A percentile compares a stretch with the other conserved stretches of the same genome.
These are phyloP conservation scores for Pilasporangium apinafurcum DNA, from an alignment of 352 stramenopile genomes.

Conservation along the genomic window DNA sequence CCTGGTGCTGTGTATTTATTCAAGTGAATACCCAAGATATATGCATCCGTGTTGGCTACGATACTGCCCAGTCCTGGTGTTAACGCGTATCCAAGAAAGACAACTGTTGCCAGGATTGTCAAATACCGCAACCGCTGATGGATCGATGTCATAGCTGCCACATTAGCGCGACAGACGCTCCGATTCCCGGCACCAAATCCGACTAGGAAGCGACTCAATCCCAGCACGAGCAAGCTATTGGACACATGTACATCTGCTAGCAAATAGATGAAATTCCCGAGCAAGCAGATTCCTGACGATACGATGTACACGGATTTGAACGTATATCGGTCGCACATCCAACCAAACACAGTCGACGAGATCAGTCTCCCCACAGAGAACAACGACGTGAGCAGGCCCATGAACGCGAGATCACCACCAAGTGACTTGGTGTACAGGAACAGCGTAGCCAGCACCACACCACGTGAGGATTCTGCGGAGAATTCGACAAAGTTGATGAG, in stretches of 20 bases:
- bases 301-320: conserved; percentile 56
- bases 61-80: conserved; percentile 52
- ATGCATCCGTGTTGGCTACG: conserved; percentile 30
- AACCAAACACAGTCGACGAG: conserved; percentile 57
- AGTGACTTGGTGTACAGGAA: conserved; percentile 57
- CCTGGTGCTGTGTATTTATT: conserved; percentile 54
- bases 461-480: conserved; percentile 43
- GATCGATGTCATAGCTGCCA: conserved; percentile 53
- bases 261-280: conserved; percentile 59
- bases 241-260: conserved; percentile 31
- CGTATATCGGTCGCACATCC: conserved; percentile 48
- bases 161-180: conserved; percentile 63
- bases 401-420: conserved; percentile 44
- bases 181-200: conserved; percentile 68
- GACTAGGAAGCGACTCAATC: conserved; percentile 52
- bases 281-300: conserved; percentile 21
- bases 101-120: conserved; percentile 57
- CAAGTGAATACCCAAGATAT: conserved; percentile 34
- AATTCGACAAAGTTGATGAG: conserved; percentile 61
- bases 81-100: conserved; percentile 68
- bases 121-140: conserved; percentile 57
- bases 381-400: conserved; percentile 53
- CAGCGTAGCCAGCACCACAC: conserved; percentile 58
- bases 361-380: conserved; percentile 57
- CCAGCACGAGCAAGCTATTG: conserved; percentile 30